phyloP scores from a whole-genome alignment of 331 rosid species.

The Stylosanthes scabra region DNA sequence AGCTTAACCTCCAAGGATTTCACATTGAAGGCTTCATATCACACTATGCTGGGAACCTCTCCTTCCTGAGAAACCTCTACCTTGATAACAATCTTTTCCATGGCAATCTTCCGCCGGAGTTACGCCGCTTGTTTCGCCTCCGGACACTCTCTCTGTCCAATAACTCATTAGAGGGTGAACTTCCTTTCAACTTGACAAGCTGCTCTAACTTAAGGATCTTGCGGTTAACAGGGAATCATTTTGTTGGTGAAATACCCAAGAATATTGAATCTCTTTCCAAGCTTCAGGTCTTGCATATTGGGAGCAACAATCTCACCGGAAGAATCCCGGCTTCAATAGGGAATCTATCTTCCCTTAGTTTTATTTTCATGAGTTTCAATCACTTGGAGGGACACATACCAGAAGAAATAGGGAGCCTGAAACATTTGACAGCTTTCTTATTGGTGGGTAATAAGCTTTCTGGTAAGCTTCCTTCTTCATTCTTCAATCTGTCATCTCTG shows the following conservation, averaged over 20 bases:
- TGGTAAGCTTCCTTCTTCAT: conserved; percentile 4
- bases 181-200: conserved; percentile 16
- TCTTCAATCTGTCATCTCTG: neutral
- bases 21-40: conserved; percentile 5
- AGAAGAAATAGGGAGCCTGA: conserved; percentile 6
- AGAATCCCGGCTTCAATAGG: neutral
- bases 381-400: conserved; percentile 11
- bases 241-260: conserved; percentile 14
- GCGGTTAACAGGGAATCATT: neutral
- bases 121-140: conserved; percentile 27
- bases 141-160: neutral
- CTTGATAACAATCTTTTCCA: conserved; percentile 26
- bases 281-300: neutral
- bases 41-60: conserved; percentile 23
- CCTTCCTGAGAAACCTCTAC: conserved; percentile 24
- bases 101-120: conserved; percentile 31
- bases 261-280: neutral
- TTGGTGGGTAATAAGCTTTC: neutral
- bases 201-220: neutral
- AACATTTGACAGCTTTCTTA: rapidly evolving
- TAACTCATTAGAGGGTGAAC: conserved; percentile 3
- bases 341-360: neutral
- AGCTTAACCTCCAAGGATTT: neutral
- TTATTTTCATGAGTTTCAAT: neutral
- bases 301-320: neutral